A percentile compares a stretch with the other conserved stretches of the same genome.
phyloP scores from a whole-genome alignment of 2,329 filamentous ascomycete species.

The Xylaria sp. region DNA sequence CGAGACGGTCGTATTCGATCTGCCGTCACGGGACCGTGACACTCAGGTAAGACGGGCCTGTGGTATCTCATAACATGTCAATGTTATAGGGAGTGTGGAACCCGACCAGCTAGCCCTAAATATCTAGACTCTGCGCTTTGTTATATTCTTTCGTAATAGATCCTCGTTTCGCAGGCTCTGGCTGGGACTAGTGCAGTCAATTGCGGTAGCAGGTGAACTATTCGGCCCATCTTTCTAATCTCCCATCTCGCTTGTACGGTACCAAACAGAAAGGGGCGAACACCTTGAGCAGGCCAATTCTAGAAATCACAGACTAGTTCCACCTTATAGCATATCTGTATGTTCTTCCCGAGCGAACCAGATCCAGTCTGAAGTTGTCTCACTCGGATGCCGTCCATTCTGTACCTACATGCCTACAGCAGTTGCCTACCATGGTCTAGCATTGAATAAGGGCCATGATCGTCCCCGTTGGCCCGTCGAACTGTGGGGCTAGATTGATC shows the following conservation, averaged over 20 bases:
- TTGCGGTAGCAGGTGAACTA: too few relatives aligned
- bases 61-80: slow-evolving; percentile 8
- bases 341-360: not conserved
- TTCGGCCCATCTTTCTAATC: too few relatives aligned
- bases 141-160: not conserved
- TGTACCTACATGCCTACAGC: not conserved
- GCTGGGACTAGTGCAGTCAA: too few relatives aligned
- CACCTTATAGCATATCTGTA: not conserved
- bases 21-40: slow-evolving; percentile 19
- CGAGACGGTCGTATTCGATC: slow-evolving; percentile 20
- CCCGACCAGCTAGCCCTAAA: not conserved
- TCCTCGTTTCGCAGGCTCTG: not conserved
- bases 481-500: slow-evolving; percentile 17
- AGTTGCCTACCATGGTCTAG: slow-evolving; percentile 10
- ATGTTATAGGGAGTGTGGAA: slow-evolving; percentile 11
- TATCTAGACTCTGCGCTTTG: not conserved
- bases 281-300: not conserved
- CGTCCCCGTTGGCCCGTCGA: not conserved
- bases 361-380: not conserved
- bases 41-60: slow-evolving; percentile 21
- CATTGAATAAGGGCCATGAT: slow-evolving; percentile 9
- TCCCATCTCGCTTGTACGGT: too few relatives aligned
- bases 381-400: slow-evolving; percentile 12
- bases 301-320: not conserved
- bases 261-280: not conserved